These are phyloP conservation scores for Talaromyces amestolkiae DNA, from an alignment of 2,329 filamentous ascomycete genomes.

Conservation along the genomic window DNA sequence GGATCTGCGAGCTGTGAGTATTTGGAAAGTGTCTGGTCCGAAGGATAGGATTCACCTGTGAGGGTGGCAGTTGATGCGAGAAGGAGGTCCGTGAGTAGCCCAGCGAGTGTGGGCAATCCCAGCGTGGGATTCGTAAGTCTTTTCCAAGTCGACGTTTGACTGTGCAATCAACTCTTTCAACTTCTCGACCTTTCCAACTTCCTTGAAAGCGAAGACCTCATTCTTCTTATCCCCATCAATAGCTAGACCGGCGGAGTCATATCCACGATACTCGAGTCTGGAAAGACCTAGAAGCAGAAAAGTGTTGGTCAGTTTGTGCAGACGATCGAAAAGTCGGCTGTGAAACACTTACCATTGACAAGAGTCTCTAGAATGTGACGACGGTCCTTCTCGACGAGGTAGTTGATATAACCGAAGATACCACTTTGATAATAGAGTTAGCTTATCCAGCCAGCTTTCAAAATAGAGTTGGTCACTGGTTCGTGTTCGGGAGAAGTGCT, in stretches of 20 bases:
- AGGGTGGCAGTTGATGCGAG: slow-evolving; percentile 94
- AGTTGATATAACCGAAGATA: slow-evolving; percentile 91
- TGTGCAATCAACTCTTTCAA: slow-evolving; percentile 88
- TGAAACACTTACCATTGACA: slow-evolving; percentile 74
- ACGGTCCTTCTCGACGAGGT: slow-evolving; percentile 97
- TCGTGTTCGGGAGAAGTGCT: slow-evolving; percentile 16
- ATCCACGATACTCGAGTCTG: slow-evolving; percentile 96
- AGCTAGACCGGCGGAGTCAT: slow-evolving; percentile 94
- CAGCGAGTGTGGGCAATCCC: slow-evolving; percentile 98
- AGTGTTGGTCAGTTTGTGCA: slow-evolving; percentile 20
- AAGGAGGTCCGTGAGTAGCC: slow-evolving; percentile 95
- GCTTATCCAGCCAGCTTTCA: neutral
- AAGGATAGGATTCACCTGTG: slow-evolving; percentile 67
- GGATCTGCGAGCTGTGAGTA: slow-evolving; percentile 59
- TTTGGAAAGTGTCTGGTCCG: neutral
- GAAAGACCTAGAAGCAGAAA: slow-evolving; percentile 66
- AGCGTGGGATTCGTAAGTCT: slow-evolving; percentile 96
- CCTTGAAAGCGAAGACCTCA: slow-evolving; percentile 95
- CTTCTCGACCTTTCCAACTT: slow-evolving; percentile 98
- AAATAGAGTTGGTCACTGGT: neutral
- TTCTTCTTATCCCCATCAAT: slow-evolving; percentile 99
- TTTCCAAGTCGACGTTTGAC: slow-evolving; percentile 77
- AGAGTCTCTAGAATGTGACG: slow-evolving; percentile 94
- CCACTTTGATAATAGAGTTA: slow-evolving; percentile 30
- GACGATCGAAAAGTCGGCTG: neutral